Percentiles rank a stretch among this genome's conserved stretches.
Evolutionary conservation across 2,329 filamentous ascomycete genomes (phyloP).

Genomic region (Clarireedia monteithiana): DNA sequence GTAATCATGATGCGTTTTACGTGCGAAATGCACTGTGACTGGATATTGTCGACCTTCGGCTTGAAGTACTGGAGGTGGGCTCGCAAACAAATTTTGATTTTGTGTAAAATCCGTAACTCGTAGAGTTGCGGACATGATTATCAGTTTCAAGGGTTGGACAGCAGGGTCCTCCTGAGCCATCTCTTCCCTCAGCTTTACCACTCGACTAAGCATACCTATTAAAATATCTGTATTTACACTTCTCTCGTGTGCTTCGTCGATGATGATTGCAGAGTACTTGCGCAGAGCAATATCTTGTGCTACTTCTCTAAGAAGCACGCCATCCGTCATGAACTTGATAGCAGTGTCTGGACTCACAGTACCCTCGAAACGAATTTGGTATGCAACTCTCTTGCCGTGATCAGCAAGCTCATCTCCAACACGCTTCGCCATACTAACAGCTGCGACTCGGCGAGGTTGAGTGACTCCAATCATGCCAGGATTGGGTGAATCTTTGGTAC

Average conservation of each 20-base stretch:
- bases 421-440: conserved; percentile 92
- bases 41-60: conserved; percentile 88
- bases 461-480: conserved; percentile 93
- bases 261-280: conserved; percentile 89
- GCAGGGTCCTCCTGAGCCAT: conserved; percentile 64
- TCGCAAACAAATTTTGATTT: conserved; percentile 71
- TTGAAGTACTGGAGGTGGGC: conserved; percentile 74
- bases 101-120: conserved; percentile 84
- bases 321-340: conserved; percentile 98
- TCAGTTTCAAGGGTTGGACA: conserved; percentile 74
- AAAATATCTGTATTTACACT: conserved; percentile 97
- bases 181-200: conserved; percentile 74
- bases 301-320: conserved; percentile 86
- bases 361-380: conserved; percentile 93
- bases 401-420: conserved; percentile 79
- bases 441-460: conserved; percentile 88
- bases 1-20: conserved; percentile 78
- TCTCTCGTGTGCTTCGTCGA: conserved; percentile 95
- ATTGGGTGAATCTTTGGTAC: conserved; percentile 66
- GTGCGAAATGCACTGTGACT: conserved; percentile 82
- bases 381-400: conserved; percentile 70
- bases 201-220: conserved; percentile 93
- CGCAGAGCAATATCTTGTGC: conserved; percentile 78
- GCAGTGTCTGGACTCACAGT: conserved; percentile 73
- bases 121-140: conserved; percentile 97